These are phyloP conservation scores for Collybiopsis luxurians DNA, from an alignment of 768 basidiomycete species.

Conservation along the genomic window DNA sequence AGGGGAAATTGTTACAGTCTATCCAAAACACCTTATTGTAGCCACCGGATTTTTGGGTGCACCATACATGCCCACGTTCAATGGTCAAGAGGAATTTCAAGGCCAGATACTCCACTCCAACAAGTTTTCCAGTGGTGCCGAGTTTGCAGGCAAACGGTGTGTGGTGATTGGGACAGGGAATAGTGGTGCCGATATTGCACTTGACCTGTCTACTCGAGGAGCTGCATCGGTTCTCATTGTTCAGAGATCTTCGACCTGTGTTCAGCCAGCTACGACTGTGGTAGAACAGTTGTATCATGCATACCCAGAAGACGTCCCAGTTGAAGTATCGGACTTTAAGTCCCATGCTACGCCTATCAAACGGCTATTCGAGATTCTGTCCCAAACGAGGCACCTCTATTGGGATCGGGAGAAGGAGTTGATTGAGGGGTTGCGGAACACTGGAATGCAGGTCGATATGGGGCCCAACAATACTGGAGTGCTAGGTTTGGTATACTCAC, in stretches of 20 bases:
- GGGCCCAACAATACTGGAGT: background rate
- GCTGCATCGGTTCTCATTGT: background rate
- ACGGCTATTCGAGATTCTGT: background rate
- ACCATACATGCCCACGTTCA: conserved; percentile 19
- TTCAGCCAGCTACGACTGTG: background rate
- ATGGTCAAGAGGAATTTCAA: conserved; percentile 22
- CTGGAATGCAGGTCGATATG: conserved; percentile 1
- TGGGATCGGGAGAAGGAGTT: conserved; percentile 2
- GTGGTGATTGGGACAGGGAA: conserved; percentile 4
- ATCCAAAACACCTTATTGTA: background rate
- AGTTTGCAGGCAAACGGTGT: background rate
- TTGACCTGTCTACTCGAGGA: background rate
- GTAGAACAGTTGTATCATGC: background rate
- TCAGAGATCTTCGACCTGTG: background rate
- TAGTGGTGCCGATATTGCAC: background rate
- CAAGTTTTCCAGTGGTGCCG: conserved; percentile 18
- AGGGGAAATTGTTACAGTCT: background rate
- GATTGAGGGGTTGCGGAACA: background rate
- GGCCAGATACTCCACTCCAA: conserved; percentile 31
- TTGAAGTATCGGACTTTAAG: conserved; percentile 1
- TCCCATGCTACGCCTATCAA: background rate
- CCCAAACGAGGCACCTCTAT: background rate
- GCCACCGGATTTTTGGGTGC: background rate
- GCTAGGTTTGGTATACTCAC: background rate
- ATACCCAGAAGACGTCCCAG: background rate